These are phyloP conservation scores for Xerocomus amazonicus DNA, from an alignment of 1,284 basidiomycete species.

Conservation along the genomic window DNA sequence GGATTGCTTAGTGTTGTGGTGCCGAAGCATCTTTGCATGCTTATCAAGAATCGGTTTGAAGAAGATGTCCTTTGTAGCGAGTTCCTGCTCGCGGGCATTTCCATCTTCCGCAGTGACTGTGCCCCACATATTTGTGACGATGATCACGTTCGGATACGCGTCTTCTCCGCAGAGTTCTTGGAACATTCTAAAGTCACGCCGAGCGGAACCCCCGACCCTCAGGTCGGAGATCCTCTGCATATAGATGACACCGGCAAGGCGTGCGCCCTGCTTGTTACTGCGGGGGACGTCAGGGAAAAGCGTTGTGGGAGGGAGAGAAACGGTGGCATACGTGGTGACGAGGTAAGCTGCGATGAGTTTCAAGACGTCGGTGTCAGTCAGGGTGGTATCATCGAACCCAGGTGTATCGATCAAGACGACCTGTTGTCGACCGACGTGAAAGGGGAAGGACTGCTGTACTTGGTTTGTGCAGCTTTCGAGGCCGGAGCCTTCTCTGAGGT, in stretches of 20 bases:
- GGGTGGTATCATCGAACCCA: slow-evolving; percentile 38
- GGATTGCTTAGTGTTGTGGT: slow-evolving; percentile 34
- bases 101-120: slow-evolving; percentile 34
- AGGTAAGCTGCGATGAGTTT: slow-evolving; percentile 37
- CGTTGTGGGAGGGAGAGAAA: background rate
- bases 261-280: slow-evolving; percentile 40
- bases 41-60: slow-evolving; percentile 39
- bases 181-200: slow-evolving; percentile 51
- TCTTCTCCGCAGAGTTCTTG: slow-evolving; percentile 49
- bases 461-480: slow-evolving; percentile 37
- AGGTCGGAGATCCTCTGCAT: slow-evolving; percentile 52
- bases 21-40: slow-evolving; percentile 37
- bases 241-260: slow-evolving; percentile 46
- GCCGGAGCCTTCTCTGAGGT: slow-evolving; percentile 30
- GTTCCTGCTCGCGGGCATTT: slow-evolving; percentile 34
- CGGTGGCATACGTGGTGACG: slow-evolving; percentile 27
- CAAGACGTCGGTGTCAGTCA: slow-evolving; percentile 37
- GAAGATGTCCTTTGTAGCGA: slow-evolving; percentile 39
- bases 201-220: slow-evolving; percentile 47
- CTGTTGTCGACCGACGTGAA: slow-evolving; percentile 28
- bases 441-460: slow-evolving; percentile 31
- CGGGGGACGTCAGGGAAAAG: slow-evolving; percentile 4
- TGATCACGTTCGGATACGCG: slow-evolving; percentile 44
- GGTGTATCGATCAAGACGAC: slow-evolving; percentile 37
- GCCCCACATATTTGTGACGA: slow-evolving; percentile 53